These are phyloP conservation scores for Saprolegnia diclina DNA, from an alignment of 352 stramenopile genomes.

Conservation along the genomic window DNA sequence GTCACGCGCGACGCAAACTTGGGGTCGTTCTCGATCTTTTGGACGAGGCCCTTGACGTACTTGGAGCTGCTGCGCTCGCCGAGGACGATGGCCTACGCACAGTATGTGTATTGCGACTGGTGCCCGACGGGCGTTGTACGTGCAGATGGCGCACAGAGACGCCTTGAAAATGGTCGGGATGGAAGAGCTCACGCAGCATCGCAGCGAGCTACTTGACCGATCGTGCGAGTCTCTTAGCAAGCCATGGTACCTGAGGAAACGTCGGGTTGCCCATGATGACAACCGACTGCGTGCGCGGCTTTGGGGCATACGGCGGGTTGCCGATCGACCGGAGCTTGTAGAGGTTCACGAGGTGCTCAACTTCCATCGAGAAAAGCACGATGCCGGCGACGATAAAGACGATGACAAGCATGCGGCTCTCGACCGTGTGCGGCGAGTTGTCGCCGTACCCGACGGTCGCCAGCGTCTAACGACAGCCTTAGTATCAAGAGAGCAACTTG, in stretches of 20 bases:
- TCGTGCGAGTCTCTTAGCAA: not conserved
- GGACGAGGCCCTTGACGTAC: slow-evolving; percentile 63
- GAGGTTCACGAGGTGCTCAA: slow-evolving; percentile 81
- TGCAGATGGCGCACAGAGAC: not conserved
- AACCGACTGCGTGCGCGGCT: slow-evolving; percentile 57
- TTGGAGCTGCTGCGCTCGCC: slow-evolving; percentile 52
- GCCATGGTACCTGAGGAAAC: slow-evolving; percentile 42
- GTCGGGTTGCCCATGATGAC: slow-evolving; percentile 81
- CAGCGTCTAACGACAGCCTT: slow-evolving; percentile 44
- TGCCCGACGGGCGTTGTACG: too few relatives aligned
- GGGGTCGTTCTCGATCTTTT: slow-evolving; percentile 66
- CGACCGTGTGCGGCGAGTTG: slow-evolving; percentile 73
- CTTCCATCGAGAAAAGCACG: slow-evolving; percentile 85
- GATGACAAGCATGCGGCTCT: slow-evolving; percentile 77
- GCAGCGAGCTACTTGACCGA: slow-evolving; percentile 43
- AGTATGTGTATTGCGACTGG: not conserved
- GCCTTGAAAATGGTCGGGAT: slow-evolving; percentile 62
- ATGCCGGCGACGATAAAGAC: slow-evolving; percentile 86
- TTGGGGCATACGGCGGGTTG: slow-evolving; percentile 68
- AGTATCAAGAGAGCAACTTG: not conserved
- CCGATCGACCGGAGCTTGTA: slow-evolving; percentile 77
- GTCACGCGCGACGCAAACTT: slow-evolving; percentile 75
- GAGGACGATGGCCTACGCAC: slow-evolving; percentile 59
- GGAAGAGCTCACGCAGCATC: slow-evolving; percentile 83
- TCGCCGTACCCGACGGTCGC: slow-evolving; percentile 85